Conservation (phyloP, 441 rosid genomes). For the Erysimum cheiri region DNA sequence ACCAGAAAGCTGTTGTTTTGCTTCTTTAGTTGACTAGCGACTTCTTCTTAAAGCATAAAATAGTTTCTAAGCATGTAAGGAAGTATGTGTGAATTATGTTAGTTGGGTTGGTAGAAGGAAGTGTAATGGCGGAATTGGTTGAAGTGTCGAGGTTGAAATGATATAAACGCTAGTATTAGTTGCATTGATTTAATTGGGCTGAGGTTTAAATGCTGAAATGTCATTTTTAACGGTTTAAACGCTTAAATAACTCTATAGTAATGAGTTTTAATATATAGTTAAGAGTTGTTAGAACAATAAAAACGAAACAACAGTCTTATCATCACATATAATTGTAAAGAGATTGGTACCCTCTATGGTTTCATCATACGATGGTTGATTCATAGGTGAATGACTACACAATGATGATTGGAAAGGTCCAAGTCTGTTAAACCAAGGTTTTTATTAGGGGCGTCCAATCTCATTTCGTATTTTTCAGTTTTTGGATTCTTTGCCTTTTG, state of each 20-base stretch:
- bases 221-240: slow-evolving; percentile 27
- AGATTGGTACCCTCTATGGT: slow-evolving; percentile 1
- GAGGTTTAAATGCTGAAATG: slow-evolving; percentile 37
- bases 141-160: slow-evolving; percentile 39
- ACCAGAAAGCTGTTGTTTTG: slow-evolving; percentile 32
- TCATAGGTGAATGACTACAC: slow-evolving; percentile 24
- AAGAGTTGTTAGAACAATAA: neutral
- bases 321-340: slow-evolving; percentile 22
- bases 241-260: neutral
- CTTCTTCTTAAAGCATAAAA: slow-evolving; percentile 29
- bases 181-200: slow-evolving; percentile 29
- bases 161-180: slow-evolving; percentile 34
- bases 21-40: slow-evolving; percentile 33
- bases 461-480: neutral
- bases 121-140: slow-evolving; percentile 38
- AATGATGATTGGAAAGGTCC: slow-evolving; percentile 22
- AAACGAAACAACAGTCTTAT: slow-evolving; percentile 18
- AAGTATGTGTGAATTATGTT: slow-evolving; percentile 26
- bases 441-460: neutral
- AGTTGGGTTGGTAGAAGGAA: slow-evolving; percentile 34
- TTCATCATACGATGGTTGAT: slow-evolving; percentile 30
- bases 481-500: neutral
- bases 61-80: slow-evolving; percentile 10
- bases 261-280: slow-evolving; percentile 24
- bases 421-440: slow-evolving; percentile 3